These are phyloP conservation scores for Nicotiana sylvestris DNA, from an alignment of 257 asterid species.

Conservation along the genomic window DNA sequence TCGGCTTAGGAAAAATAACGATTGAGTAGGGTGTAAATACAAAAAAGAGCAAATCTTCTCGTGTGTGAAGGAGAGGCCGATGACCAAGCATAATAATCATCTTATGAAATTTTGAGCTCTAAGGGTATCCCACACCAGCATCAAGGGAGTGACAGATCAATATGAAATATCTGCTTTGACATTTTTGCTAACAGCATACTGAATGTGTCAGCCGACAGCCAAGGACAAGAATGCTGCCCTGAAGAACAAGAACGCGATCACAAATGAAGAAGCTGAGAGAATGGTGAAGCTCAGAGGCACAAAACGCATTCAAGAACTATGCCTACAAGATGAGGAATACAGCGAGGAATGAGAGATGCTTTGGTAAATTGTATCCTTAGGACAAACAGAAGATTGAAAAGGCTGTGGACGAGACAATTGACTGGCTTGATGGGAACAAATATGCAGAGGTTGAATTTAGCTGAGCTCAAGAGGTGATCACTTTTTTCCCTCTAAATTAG, in stretches of 20 bases:
- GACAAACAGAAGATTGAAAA: constrained; percentile 50
- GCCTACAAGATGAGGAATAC: constrained; percentile 46
- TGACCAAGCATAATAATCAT: constrained; percentile 10
- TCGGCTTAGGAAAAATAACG: too few relatives aligned
- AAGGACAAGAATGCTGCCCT: constrained; percentile 42
- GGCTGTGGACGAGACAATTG: constrained; percentile 42
- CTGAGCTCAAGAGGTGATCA: not conserved
- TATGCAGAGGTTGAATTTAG: not conserved
- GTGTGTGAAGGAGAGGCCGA: not conserved
- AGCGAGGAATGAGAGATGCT: constrained; percentile 39
- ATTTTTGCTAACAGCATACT: constrained; percentile 36
- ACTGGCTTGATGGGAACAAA: constrained; percentile 55
- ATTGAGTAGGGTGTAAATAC: too few relatives aligned
- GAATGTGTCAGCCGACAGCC: not conserved
- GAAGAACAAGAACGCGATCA: constrained; percentile 37
- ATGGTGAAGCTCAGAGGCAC: constrained; percentile 46
- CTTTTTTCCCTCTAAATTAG: not conserved
- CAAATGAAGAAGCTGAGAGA: constrained; percentile 38
- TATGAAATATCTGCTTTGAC: constrained; percentile 26
- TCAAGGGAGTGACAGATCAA: constrained; percentile 37
- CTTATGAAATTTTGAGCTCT: constrained; percentile 45
- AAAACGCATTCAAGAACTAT: constrained; percentile 43
- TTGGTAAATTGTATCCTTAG: constrained; percentile 23
- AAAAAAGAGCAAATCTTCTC: constrained; percentile 29
- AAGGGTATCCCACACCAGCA: constrained; percentile 36